These are phyloP conservation scores for Cnidoscolus chayamansa DNA, from an alignment of 441 rosid species.

Conservation along the genomic window DNA sequence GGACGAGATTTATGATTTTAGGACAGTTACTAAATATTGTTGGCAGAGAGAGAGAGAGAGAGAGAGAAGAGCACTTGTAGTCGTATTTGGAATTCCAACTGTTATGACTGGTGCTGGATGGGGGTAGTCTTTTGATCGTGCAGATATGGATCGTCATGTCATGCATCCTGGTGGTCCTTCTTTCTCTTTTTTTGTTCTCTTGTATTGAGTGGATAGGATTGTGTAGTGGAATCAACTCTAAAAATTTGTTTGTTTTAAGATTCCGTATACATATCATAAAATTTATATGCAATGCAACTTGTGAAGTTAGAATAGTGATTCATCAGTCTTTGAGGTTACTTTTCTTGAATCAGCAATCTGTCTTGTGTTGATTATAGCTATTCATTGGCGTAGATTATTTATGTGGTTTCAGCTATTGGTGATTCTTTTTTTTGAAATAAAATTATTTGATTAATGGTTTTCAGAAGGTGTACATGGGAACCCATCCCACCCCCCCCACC, in stretches of 20 bases:
- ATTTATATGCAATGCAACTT: background rate
- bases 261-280: background rate
- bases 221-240: background rate
- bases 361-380: background rate
- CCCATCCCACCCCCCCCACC: background rate
- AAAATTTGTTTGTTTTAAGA: background rate
- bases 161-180: slow-evolving; percentile 11
- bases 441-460: background rate
- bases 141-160: slow-evolving; percentile 13
- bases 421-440: background rate
- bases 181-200: background rate
- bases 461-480: background rate
- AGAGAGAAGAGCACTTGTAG: background rate
- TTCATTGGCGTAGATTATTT: background rate
- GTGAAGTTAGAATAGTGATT: background rate
- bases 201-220: background rate
- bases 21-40: background rate
- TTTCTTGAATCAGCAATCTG: background rate
- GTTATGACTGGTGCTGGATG: slow-evolving; percentile 2
- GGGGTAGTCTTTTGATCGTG: background rate
- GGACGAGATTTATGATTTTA: background rate
- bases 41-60: background rate
- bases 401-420: no score
- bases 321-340: background rate
- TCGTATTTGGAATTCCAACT: background rate